Evolutionary conservation across 768 basidiomycete species (phyloP).

Genomic region (Tricholoma flavovirens): DNA sequence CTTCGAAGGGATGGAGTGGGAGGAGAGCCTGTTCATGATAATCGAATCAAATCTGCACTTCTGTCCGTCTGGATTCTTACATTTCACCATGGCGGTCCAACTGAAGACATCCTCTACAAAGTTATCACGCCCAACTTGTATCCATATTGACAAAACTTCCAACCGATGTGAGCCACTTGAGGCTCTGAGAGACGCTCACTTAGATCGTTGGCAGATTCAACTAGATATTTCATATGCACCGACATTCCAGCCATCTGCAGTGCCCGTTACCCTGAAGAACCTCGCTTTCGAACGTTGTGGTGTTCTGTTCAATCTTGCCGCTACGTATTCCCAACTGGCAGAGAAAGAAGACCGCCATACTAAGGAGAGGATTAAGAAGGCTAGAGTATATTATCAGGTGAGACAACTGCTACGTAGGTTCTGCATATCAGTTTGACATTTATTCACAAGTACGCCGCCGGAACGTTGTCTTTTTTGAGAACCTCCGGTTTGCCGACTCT

Average conservation of each 20-base stretch:
- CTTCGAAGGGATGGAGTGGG: conserved; percentile 55
- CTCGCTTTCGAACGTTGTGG: conserved; percentile 79
- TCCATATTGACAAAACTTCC: conserved; percentile 85
- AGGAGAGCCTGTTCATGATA: conserved; percentile 43
- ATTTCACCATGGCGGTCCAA: neutral
- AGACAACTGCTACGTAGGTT: neutral
- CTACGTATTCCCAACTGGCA: conserved; percentile 80
- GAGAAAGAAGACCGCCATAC: conserved; percentile 61
- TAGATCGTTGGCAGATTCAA: conserved; percentile 44
- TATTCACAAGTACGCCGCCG: conserved; percentile 54
- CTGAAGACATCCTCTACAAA: conserved; percentile 26
- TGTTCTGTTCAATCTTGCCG: conserved; percentile 80
- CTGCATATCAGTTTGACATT: neutral
- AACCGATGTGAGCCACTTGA: conserved; percentile 46
- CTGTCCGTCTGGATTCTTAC: conserved; percentile 42
- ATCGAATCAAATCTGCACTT: conserved; percentile 45
- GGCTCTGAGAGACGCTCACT: neutral
- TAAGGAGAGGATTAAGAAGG: conserved; percentile 80
- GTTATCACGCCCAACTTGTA: conserved; percentile 88
- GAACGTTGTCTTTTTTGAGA: conserved; percentile 58
- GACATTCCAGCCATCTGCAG: conserved; percentile 51
- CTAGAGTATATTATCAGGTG: conserved; percentile 68
- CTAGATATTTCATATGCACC: conserved; percentile 71
- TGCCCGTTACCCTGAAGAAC: conserved; percentile 62
- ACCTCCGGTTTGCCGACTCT: conserved; percentile 51